Base-by-base conservation (phyloP, 192 early-diverging fungal species). In the Dispira simplex region DNA sequence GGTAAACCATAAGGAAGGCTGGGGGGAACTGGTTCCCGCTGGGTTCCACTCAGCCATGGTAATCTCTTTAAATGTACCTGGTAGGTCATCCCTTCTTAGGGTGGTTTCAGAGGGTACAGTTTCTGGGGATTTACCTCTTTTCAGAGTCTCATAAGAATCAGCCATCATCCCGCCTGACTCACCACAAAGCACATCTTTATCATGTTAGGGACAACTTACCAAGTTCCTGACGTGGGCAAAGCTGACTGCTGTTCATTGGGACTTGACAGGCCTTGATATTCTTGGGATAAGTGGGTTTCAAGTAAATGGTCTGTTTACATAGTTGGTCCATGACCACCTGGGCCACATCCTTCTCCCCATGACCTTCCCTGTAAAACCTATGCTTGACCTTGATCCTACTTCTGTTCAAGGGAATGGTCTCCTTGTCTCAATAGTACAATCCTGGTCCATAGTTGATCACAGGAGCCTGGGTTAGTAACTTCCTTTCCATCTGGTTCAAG, bases 171-270 rank as follows among this genome's bases (percentile, higher is more conserved):
- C 14, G 11, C 71, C 71, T n/a, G 59, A 51, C 55, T 85, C 79
- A 57, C 85, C 81, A 2, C 85, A 76, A 0, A 81, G 78, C 21
- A 85, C 67, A n/a, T 84, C 71, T 14, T 48, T 63, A 0, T 83
- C 85, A 66, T 87, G 85, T 46, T 81, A 82, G 10, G 85, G 85
- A 64, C 85, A 87, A 25, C 76, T 79, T 2, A 81, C 73, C 44
- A 87, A 66, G 62, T 87, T n/a, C 85, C 20, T 79, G 74, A 11
- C 85, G 69, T 26, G 77, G 77, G 58, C 85, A 87, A 23, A 87
- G 71, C 46, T 70, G 68, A 11, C 85, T 82, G 62, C 72, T 81
- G n/a, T 71, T 75, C 46, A 87, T 65, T 14, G 85, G 83, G 20
- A 75, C 80, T 12, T 80, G 74, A 54, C 85, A 87, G 2, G 81